Evolutionary conservation across 208 protist species (phyloP), one percentile per base, ranked within the genome.

Genomic region (Leishmania braziliensis): DNA sequence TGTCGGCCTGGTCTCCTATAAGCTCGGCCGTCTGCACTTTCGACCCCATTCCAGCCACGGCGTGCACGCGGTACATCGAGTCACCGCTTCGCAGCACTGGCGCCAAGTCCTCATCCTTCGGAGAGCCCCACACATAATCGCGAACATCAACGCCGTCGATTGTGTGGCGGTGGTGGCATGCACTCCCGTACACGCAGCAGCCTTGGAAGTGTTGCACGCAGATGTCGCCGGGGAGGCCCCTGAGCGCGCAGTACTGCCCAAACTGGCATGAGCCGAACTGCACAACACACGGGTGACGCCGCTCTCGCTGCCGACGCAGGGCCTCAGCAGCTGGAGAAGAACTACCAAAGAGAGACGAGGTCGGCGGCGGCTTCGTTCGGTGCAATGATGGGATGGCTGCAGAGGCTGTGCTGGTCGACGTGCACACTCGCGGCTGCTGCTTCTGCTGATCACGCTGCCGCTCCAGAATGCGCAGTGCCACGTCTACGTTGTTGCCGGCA

Each of bases 161-260:
- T 16, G 75, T 70, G 84, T 97, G 94, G 23, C 79, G 89, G 48
- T 82, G 88, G 36, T 76, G 84, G 79, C 94, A 97, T 18, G 58
- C 20, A 48, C 75, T 43, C 26, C 89, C 94, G 82, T 91, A 95
- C 9, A 94, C 72, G 75, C 94, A 97, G 77, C 48, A 75, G 33
- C 92, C 90, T n/a, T 86, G 85, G 54, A 90, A 89, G 84, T 97
- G 85, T 53, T 94, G 86, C 43, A 97, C 93, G 79, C 94, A 97
- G 14, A 85, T 83, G 76, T 97, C 88, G 9, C 90, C 91, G 1
- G 94, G 94, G 53, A 87, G 86, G 69, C 95, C 85, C 53, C 82
- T 86, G 36, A 97, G 81, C 6, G 77, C 62, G 62, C 94, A 97
- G 51, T 63, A 56, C n/a, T 92, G 65, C 12, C 94, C 94, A 75